Conservation (phyloP, 139 green algal species). For the Volvox africanus region DNA sequence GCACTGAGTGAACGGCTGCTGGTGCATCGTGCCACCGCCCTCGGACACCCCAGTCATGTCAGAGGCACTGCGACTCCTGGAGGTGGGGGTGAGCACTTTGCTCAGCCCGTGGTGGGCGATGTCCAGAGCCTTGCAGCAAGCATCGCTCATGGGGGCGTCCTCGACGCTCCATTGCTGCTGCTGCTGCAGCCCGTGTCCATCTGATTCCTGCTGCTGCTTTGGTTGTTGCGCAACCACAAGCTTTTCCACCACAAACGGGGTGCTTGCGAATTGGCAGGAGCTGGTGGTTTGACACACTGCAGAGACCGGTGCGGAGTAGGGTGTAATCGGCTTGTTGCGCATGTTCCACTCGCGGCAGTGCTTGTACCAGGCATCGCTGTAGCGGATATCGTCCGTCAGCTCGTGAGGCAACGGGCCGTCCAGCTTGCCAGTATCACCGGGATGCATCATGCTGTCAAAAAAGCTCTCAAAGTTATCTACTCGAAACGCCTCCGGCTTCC, state of each 20-base stretch:
- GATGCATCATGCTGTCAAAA: slow-evolving; percentile 48
- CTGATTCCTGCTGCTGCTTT: not conserved
- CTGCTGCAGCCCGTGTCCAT: not conserved
- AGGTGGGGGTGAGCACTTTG: slow-evolving; percentile 22
- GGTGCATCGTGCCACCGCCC: not conserved
- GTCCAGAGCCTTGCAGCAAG: slow-evolving; percentile 6
- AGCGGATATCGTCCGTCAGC: slow-evolving; percentile 29
- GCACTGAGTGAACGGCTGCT: not conserved
- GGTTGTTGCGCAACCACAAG: not conserved
- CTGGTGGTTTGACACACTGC: not conserved
- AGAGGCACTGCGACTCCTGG: slow-evolving; percentile 18
- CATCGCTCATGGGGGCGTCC: not conserved
- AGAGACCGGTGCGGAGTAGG: not conserved
- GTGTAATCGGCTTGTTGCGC: not conserved
- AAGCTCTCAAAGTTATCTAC: slow-evolving; percentile 36
- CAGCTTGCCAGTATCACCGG: slow-evolving; percentile 25
- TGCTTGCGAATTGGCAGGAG: not conserved
- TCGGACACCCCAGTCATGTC: not conserved
- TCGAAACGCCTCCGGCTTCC: slow-evolving; percentile 13
- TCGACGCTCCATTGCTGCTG: not conserved
- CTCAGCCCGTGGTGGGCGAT: slow-evolving; percentile 16
- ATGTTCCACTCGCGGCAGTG: slow-evolving; percentile 38
- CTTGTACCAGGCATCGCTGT: slow-evolving; percentile 15
- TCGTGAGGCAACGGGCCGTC: slow-evolving; percentile 44
- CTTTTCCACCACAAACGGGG: not conserved